Conservation (phyloP, 805 yeast species). For the Metschnikowia chrysomelidarum region DNA sequence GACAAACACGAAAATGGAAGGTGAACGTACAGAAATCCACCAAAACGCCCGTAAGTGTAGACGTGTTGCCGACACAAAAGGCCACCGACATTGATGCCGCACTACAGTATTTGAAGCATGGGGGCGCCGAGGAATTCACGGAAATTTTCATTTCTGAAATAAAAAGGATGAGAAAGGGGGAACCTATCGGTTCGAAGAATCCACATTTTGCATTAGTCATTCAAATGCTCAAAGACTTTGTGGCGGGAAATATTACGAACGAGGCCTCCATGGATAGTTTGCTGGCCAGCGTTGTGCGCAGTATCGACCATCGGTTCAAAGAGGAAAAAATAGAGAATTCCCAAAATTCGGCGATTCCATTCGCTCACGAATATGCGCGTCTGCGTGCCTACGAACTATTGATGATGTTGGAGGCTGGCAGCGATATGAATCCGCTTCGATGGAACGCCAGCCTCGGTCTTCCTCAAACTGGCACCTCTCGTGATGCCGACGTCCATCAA, state of each 20-base stretch:
- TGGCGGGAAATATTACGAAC: constrained; percentile 51
- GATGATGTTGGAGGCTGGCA: constrained; percentile 21
- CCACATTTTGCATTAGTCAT: constrained; percentile 35
- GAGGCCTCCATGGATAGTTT: constrained; percentile 47
- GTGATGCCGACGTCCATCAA: constrained; percentile 43
- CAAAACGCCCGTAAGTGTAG: constrained; percentile 34
- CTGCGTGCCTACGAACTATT: constrained; percentile 52
- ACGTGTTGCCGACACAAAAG: constrained; percentile 29
- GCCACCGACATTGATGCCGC: constrained; percentile 14
- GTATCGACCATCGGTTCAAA: constrained; percentile 24
- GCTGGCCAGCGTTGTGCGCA: constrained; percentile 34
- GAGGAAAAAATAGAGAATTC: constrained; percentile 3
- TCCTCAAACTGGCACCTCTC: constrained; percentile 44
- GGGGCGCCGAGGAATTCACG: constrained; percentile 23
- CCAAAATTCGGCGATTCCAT: constrained; percentile 6
- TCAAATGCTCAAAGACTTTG: constrained; percentile 50
- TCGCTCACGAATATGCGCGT: constrained; percentile 46
- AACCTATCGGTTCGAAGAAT: constrained; percentile 8
- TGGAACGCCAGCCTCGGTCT: constrained; percentile 48
- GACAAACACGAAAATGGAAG: constrained; percentile 17
- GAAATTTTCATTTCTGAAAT: constrained; percentile 14
- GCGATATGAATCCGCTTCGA: constrained; percentile 47
- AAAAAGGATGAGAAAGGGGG: not conserved
- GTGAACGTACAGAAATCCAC: constrained; percentile 26
- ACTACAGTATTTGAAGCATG: constrained; percentile 22